These are phyloP conservation scores for Populus hybrid DNA, from an alignment of 441 rosid genomes.

Conservation along the genomic window DNA sequence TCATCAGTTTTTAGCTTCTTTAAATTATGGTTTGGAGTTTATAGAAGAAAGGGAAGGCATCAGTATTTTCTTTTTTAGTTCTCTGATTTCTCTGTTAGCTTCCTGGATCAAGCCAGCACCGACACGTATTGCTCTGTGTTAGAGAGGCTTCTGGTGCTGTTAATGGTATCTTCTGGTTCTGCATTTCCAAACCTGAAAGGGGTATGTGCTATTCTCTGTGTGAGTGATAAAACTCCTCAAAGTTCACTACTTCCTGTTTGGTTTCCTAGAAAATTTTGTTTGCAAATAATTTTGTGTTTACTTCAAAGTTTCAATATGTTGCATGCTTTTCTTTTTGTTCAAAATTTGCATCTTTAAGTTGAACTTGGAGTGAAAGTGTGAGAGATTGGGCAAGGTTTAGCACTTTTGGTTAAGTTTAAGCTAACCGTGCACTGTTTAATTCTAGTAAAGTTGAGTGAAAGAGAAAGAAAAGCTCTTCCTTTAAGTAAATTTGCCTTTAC, in stretches of 20 bases:
- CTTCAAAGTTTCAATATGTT: conserved; percentile 1
- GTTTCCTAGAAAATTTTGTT: background rate
- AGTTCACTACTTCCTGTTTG: conserved; percentile 10
- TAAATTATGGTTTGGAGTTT: conserved; percentile 10
- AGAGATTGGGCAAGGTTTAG: background rate
- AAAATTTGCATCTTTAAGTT: background rate
- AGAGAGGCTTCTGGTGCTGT: conserved; percentile 4
- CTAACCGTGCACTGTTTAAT: background rate
- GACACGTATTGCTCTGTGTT: conserved; percentile 19
- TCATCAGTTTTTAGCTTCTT: background rate
- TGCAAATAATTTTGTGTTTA: background rate
- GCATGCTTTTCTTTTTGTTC: background rate
- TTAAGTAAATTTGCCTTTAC: background rate
- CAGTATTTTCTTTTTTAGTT: background rate
- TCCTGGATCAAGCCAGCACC: conserved; percentile 19
- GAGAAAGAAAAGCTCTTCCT: background rate
- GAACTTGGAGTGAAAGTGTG: conserved; percentile 4
- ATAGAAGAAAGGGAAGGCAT: conserved; percentile 7
- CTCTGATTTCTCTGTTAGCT: background rate
- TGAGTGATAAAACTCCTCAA: conserved; percentile 3
- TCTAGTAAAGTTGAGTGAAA: background rate
- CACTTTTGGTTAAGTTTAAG: background rate
- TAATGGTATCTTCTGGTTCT: conserved; percentile 14
- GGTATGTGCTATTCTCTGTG: conserved; percentile 20
- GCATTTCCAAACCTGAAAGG: conserved; percentile 23